Evolutionary conservation across 2,329 filamentous ascomycete genomes (phyloP).

Genomic region (Chaetomium globosum): DNA sequence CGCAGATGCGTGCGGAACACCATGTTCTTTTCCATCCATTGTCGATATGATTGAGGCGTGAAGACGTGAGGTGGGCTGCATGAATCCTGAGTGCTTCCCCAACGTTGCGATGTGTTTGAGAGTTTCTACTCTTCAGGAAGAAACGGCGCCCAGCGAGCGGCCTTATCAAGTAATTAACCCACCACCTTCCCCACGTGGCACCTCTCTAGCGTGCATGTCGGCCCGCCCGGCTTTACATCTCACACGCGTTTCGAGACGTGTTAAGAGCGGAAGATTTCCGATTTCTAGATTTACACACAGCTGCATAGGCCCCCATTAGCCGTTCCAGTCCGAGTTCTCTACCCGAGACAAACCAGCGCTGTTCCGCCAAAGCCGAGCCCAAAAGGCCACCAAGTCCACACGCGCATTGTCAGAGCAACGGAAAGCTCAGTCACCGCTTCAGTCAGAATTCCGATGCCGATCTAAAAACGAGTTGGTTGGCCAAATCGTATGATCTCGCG

Average conservation of each 20-base stretch:
- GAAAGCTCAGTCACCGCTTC: background rate
- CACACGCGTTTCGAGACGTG: background rate
- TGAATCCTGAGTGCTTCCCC: background rate
- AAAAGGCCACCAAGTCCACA: background rate
- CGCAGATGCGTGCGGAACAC: constrained; percentile 21
- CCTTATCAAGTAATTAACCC: background rate
- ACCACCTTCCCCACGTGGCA: constrained; percentile 1
- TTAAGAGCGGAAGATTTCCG: background rate
- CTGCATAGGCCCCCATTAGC: background rate
- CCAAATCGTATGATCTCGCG: too few relatives aligned
- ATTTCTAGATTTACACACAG: background rate
- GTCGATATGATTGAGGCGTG: background rate
- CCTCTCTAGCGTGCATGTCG: constrained; percentile 1
- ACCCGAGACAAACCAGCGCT: background rate
- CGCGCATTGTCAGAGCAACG: background rate
- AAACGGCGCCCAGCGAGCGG: background rate
- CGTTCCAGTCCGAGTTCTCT: background rate
- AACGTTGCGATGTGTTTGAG: background rate
- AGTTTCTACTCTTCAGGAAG: background rate
- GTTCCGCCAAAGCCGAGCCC: background rate
- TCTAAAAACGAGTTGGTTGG: background rate
- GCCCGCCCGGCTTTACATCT: background rate
- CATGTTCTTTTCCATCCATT: background rate
- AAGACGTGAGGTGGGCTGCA: background rate
- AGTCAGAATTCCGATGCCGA: background rate